Evolutionary conservation across 139 green algal species (phyloP).

Genomic region (Picochlorum sp.): DNA sequence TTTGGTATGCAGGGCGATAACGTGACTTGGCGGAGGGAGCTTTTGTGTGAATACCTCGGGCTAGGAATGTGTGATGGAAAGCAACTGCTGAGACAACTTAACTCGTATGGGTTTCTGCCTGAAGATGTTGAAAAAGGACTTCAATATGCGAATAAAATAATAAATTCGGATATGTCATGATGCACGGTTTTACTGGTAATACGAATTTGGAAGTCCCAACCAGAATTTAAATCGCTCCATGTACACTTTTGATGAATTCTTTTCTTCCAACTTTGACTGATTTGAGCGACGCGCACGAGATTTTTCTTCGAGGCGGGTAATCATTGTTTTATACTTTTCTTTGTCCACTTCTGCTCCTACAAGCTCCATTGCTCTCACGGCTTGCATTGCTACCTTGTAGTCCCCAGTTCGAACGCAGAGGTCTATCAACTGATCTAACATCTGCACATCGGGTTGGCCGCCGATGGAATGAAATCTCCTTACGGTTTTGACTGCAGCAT

Average conservation of each 20-base stretch:
- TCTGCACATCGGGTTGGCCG: constrained; percentile 37
- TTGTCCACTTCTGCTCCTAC: constrained; percentile 36
- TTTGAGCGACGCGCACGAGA: not conserved
- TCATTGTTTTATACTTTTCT: constrained; percentile 28
- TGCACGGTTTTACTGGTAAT: constrained; percentile 28
- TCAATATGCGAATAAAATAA: constrained; percentile 16
- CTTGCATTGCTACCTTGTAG: constrained; percentile 44
- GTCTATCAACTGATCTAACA: constrained; percentile 50
- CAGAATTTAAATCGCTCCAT: constrained; percentile 66
- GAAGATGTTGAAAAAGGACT: constrained; percentile 16
- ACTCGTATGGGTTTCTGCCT: constrained; percentile 26
- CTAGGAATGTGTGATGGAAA: constrained; percentile 37
- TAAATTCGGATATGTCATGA: not conserved
- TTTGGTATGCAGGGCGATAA: constrained; percentile 12
- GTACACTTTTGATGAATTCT: constrained; percentile 17
- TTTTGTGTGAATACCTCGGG: constrained; percentile 22
- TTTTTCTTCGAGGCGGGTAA: not conserved
- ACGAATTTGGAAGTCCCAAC: constrained; percentile 63
- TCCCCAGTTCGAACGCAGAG: constrained; percentile 28
- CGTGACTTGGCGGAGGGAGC: constrained; percentile 7
- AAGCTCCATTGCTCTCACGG: constrained; percentile 51
- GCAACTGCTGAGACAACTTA: constrained; percentile 35
- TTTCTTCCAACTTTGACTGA: not conserved
- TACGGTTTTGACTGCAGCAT: constrained; percentile 27
- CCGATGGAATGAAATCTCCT: constrained; percentile 41